These are phyloP conservation scores for Perkinsus marinus DNA, from an alignment of 169 alveolate genomes.

Conservation along the genomic window DNA sequence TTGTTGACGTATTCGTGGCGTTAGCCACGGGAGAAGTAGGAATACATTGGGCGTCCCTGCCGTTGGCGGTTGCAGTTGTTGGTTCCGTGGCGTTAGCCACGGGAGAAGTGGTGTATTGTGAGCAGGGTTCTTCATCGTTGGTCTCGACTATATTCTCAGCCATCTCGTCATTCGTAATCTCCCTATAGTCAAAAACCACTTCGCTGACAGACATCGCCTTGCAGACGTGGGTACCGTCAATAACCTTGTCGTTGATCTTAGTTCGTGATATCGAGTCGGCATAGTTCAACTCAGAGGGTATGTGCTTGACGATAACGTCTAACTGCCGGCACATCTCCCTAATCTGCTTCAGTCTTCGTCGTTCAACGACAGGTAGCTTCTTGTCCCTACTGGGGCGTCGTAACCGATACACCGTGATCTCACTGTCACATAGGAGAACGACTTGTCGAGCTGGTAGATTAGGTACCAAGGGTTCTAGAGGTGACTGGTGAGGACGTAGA, in stretches of 20 bases:
- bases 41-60: not conserved
- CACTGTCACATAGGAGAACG: not conserved
- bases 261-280: not conserved
- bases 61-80: not conserved
- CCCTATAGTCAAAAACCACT: not conserved
- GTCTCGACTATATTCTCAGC: no score
- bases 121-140: no score
- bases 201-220: not conserved
- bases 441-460: not conserved
- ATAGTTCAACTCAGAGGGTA: not conserved
- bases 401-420: not conserved
- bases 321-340: not conserved
- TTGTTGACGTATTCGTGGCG: not conserved
- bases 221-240: not conserved
- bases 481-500: not conserved
- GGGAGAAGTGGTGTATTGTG: no score
- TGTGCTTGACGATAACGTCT: not conserved
- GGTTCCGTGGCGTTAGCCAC: not conserved
- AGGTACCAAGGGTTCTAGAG: not conserved
- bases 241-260: not conserved
- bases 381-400: not conserved
- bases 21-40: not conserved
- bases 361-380: not conserved
- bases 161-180: no score
- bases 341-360: not conserved